These are phyloP conservation scores for Solanum hybrid DNA, from an alignment of 305 asterid genomes.

Conservation along the genomic window DNA sequence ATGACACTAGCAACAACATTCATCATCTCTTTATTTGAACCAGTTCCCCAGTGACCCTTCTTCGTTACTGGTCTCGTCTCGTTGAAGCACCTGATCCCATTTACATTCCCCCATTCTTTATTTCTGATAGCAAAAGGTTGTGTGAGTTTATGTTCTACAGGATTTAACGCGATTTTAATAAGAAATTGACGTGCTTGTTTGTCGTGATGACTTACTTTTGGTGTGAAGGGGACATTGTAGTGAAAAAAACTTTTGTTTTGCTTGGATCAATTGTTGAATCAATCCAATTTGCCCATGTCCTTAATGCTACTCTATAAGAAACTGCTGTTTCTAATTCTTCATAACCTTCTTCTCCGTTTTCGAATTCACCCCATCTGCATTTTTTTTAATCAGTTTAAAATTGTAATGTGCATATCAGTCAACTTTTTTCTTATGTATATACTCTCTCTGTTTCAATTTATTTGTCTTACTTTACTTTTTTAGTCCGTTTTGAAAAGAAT, in stretches of 20 bases:
- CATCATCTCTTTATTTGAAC: slow-evolving; percentile 61
- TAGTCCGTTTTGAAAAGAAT: background rate
- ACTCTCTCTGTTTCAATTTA: background rate
- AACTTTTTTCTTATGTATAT: background rate
- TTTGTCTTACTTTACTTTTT: background rate
- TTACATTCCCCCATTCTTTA: slow-evolving; percentile 58
- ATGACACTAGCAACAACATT: slow-evolving; percentile 39
- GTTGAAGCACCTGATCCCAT: slow-evolving; percentile 70
- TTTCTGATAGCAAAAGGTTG: slow-evolving; percentile 25
- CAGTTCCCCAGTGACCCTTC: slow-evolving; percentile 64
- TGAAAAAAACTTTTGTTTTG: slow-evolving; percentile 65
- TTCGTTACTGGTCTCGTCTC: slow-evolving; percentile 53
- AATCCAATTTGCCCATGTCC: slow-evolving; percentile 96
- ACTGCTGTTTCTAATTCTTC: slow-evolving; percentile 56
- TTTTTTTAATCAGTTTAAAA: slow-evolving; percentile 9
- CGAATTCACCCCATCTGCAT: slow-evolving; percentile 79
- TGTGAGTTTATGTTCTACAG: background rate
- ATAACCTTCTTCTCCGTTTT: slow-evolving; percentile 64
- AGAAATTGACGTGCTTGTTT: background rate
- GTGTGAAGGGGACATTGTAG: slow-evolving; percentile 84
- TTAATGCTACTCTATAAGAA: slow-evolving; percentile 60
- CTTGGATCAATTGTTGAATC: slow-evolving; percentile 66
- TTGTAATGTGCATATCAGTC: background rate
- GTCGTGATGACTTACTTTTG: slow-evolving; percentile 29
- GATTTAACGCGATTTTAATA: background rate